phyloP scores from a whole-genome alignment of 129 eudicot genomes.

The Calendula officinalis region DNA sequence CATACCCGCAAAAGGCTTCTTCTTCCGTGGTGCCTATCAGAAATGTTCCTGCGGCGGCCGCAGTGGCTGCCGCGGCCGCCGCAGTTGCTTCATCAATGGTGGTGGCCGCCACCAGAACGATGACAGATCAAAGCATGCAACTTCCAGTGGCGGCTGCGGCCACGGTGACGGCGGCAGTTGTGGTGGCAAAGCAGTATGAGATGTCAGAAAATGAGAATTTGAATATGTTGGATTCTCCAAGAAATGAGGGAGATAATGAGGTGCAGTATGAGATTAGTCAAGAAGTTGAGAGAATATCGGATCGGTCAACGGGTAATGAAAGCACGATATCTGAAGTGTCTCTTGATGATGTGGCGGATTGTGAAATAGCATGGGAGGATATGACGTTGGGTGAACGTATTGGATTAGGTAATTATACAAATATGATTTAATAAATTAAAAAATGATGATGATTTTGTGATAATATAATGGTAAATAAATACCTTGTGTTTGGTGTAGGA shows the following conservation, averaged over 20 bases:
- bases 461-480: background rate
- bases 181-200: slow-evolving; percentile 18
- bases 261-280: too few species aligned
- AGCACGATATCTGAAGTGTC: slow-evolving; percentile 9
- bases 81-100: slow-evolving; percentile 14
- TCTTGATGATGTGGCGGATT: slow-evolving; percentile 14
- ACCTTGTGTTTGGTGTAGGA: slow-evolving; percentile 41
- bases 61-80: slow-evolving; percentile 6
- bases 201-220: background rate
- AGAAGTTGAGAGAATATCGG: too few species aligned
- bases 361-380: slow-evolving; percentile 23
- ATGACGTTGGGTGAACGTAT: slow-evolving; percentile 15
- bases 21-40: too few species aligned
- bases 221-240: background rate
- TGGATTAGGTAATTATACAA: slow-evolving; percentile 2
- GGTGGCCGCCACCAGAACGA: slow-evolving; percentile 13
- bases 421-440: background rate
- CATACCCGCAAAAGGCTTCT: slow-evolving; percentile 33
- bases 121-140: slow-evolving; percentile 1
- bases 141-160: slow-evolving; percentile 12
- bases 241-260: background rate
- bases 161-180: slow-evolving; percentile 16
- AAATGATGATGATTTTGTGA: too few species aligned
- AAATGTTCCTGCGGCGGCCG: background rate
- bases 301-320: background rate